These are phyloP conservation scores for Populus pruinosa DNA, from an alignment of 345 rosid genomes.

Conservation along the genomic window DNA sequence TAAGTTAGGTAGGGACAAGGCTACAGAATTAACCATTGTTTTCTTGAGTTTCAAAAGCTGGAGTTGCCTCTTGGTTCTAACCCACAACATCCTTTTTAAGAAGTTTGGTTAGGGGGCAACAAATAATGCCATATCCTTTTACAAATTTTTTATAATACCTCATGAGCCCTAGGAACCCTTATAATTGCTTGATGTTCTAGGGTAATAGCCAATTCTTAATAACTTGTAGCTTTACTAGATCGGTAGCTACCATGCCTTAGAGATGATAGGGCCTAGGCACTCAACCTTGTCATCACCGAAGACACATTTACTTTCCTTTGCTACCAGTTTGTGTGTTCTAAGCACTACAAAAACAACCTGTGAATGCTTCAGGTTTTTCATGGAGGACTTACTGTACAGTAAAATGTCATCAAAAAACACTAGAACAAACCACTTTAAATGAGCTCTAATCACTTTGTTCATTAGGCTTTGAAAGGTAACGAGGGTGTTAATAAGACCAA, in stretches of 20 bases:
- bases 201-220: too few relatives aligned
- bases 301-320: background rate
- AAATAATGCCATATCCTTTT: background rate
- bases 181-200: background rate
- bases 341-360: background rate
- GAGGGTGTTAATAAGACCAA: background rate
- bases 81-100: background rate
- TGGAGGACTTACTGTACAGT: background rate
- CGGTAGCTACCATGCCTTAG: background rate
- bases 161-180: background rate
- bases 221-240: background rate
- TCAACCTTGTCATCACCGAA: background rate
- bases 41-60: background rate
- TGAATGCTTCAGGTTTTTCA: background rate
- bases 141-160: background rate
- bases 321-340: background rate
- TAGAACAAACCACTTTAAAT: background rate
- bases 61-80: background rate
- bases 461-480: background rate
- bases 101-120: background rate
- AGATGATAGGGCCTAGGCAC: background rate
- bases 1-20: background rate
- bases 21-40: background rate
- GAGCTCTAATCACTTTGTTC: background rate
- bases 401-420: background rate